Evolutionary conservation across 352 stramenopile species (phyloP).

Genomic region (Blastocystis sp.): DNA sequence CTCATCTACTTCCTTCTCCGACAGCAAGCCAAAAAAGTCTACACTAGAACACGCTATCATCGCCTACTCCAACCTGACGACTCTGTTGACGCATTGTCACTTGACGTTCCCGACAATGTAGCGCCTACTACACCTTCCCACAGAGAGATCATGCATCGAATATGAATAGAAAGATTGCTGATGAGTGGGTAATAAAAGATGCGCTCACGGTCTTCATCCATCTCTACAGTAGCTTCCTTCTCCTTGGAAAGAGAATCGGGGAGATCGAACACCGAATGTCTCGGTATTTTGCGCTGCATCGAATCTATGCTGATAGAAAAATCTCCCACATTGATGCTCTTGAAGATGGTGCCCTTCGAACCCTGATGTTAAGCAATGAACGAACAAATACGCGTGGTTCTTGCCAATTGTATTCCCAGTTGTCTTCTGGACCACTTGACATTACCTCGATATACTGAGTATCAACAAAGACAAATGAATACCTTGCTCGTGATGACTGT

Average conservation of each 20-base stretch:
- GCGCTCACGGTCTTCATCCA: background rate
- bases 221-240: background rate
- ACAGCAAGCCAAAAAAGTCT: conserved; percentile 5
- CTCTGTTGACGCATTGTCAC: background rate
- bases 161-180: conserved; percentile 7
- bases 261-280: background rate
- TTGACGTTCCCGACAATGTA: background rate
- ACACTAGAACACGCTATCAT: background rate
- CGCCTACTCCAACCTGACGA: background rate
- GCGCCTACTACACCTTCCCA: conserved; percentile 13
- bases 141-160: conserved; percentile 29
- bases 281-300: background rate
- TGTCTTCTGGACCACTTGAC: conserved; percentile 42
- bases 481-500: conserved; percentile 26
- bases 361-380: background rate
- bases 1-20: conserved; percentile 37
- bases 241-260: background rate
- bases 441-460: conserved; percentile 45
- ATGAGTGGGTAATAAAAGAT: conserved; percentile 29
- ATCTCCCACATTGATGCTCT: conserved; percentile 43
- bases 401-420: conserved; percentile 48
- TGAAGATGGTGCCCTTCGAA: conserved; percentile 29
- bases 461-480: background rate
- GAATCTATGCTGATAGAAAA: conserved; percentile 24
- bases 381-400: background rate